Base-by-base conservation (phyloP, 2,329 filamentous ascomycete genomes). In the Ophiostoma montium region DNA sequence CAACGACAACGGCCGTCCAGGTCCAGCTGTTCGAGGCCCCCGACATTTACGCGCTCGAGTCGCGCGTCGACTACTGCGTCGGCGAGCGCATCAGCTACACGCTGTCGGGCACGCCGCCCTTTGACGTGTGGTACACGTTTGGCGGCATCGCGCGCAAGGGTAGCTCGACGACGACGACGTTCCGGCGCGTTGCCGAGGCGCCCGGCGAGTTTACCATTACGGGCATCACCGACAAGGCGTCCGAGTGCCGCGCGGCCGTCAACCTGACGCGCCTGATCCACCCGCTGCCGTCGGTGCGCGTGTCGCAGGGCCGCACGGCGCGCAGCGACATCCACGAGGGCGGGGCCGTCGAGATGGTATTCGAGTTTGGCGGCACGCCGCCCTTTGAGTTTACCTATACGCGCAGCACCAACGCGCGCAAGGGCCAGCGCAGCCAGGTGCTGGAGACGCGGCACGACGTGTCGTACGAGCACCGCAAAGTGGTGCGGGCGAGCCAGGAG, bases 331-430 rank as follows among this genome's bases (percentile, higher is more conserved):
- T 98, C 54, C 94, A 96, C 63, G 90, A 98, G 69, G 92, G 92
- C 57, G 88, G 88, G 53, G 85, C 94, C 62, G 88, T 92, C 1
- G 86, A 95, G 61, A 88, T 98, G 47, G 69, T 87, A 8, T 96
- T 98, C 58, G 86, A 95, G 59, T 98, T 98, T 67, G 89, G 85
- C 70, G 92, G 94, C 50, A 89, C 86, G 6, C 88, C 92, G 53
- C 92, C 92, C 1, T 98, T 98, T 60, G 92, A 96, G 66, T 98
- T 96, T 62, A 95, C 90, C 50, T 96, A 94, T 64, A 96, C 88
- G 18, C 76, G 92, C 53, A 92, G 84, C 65, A 86, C 86, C 41
- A 95, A 95, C 62, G 81, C 80, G n/a, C 58, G 61, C 49, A 87
- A 82, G 67, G 83, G 84, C 1, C 85, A 87, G 63, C 84, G 80